Conservation (phyloP, 331 rosid genomes). For the Saraca asoca region DNA sequence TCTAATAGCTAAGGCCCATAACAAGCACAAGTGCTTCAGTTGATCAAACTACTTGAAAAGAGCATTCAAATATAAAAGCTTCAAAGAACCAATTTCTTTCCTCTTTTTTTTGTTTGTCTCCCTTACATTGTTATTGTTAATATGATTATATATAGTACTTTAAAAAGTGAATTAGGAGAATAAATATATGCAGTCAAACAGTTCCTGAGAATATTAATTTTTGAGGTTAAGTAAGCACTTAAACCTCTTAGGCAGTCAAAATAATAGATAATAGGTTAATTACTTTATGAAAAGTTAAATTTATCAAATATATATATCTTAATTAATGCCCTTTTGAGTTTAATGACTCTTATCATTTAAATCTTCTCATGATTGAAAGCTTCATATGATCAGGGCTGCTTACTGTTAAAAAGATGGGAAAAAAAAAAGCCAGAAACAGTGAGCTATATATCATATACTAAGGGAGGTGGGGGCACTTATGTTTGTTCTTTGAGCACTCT, state of each 20-base stretch:
- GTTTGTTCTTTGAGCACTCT: slow-evolving; percentile 49
- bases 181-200: slow-evolving; percentile 28
- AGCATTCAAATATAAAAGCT: slow-evolving; percentile 40
- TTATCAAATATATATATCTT: slow-evolving; percentile 19
- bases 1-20: slow-evolving; percentile 32
- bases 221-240: slow-evolving; percentile 30
- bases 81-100: slow-evolving; percentile 25
- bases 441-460: slow-evolving; percentile 37
- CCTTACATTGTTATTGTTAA: background rate
- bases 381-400: slow-evolving; percentile 38
- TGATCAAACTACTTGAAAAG: slow-evolving; percentile 35
- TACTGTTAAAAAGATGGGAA: slow-evolving; percentile 32
- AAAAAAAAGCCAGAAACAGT: slow-evolving; percentile 43
- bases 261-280: slow-evolving; percentile 31
- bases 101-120: too few species aligned
- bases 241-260: slow-evolving; percentile 39
- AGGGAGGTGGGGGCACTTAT: slow-evolving; percentile 47
- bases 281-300: slow-evolving; percentile 39
- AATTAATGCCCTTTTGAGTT: slow-evolving; percentile 40
- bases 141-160: background rate
- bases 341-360: slow-evolving; percentile 43
- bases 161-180: slow-evolving; percentile 12
- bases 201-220: slow-evolving; percentile 36
- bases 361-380: slow-evolving; percentile 56
- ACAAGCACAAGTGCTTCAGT: slow-evolving; percentile 32